phyloP scores from a whole-genome alignment of 1,284 basidiomycete species.

The Melampsora medusae region DNA sequence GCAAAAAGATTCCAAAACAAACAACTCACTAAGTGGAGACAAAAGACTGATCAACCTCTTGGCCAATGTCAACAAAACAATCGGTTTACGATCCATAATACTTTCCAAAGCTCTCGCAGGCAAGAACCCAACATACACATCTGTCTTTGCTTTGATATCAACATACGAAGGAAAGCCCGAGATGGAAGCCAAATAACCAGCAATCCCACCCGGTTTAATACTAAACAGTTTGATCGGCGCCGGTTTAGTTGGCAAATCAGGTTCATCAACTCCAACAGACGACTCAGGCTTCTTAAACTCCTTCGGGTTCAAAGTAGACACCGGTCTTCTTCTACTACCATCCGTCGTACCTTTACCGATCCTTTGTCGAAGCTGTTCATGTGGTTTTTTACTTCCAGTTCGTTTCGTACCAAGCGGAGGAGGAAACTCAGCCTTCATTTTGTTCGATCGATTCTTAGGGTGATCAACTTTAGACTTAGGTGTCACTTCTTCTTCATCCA shows the following conservation, averaged over 20 bases:
- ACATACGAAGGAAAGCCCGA: conserved; percentile 91
- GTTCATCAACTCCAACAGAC: conserved; percentile 1
- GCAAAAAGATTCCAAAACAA: conserved; percentile 45
- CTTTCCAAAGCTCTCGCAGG: conserved; percentile 83
- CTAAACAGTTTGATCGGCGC: conserved; percentile 67
- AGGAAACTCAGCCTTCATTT: no score
- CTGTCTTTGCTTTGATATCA: conserved; percentile 92
- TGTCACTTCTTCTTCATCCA: conserved; percentile 50
- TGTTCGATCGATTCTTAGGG: no score
- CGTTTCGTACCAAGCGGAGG: no score
- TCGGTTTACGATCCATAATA: conserved; percentile 86
- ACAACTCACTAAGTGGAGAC: conserved; percentile 72
- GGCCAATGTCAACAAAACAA: conserved; percentile 91
- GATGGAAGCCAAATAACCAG: conserved; percentile 92
- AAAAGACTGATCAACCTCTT: conserved; percentile 90
- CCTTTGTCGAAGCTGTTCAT: no score
- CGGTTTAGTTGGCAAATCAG: not conserved
- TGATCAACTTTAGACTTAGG: no score
- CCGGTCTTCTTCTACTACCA: no score
- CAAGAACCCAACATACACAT: conserved; percentile 92
- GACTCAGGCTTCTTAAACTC: no score
- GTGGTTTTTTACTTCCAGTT: no score
- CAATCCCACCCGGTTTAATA: conserved; percentile 95
- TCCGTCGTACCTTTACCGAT: no score
- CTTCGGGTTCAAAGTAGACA: no score